A percentile compares a stretch with the other conserved stretches of the same genome.
Evolutionary conservation across 192 early-diverging fungal species (phyloP).

Genomic region (Linnemannia hyalina): DNA sequence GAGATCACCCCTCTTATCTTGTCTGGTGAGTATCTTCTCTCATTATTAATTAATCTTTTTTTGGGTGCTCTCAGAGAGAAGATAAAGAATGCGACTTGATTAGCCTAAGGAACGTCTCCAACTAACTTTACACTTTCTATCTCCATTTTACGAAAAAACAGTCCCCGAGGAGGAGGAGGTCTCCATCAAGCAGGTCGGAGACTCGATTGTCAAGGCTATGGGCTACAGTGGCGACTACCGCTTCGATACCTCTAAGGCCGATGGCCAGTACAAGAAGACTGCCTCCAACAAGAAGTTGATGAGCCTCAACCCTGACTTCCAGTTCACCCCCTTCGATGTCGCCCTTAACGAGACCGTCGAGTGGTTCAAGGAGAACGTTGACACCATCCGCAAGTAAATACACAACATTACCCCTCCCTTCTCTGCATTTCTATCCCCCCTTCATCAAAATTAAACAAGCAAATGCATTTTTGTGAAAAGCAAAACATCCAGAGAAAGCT

Average conservation of each 20-base stretch:
- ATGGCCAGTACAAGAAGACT: conserved; percentile 90
- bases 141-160: conserved; percentile 34
- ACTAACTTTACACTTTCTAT: conserved; percentile 4
- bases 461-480: conserved; percentile 12
- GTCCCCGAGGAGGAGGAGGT: conserved; percentile 84
- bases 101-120: conserved; percentile 5
- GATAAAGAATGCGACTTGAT: neutral
- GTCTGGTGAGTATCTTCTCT: conserved; percentile 66
- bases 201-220: conserved; percentile 78
- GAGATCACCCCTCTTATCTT: conserved; percentile 86
- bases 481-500: neutral
- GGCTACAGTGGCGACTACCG: conserved; percentile 74
- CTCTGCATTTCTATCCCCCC: neutral
- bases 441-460: neutral
- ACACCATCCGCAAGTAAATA: conserved; percentile 70
- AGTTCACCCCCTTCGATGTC: conserved; percentile 83
- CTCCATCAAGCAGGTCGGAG: conserved; percentile 82
- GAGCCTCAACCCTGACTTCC: conserved; percentile 77
- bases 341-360: conserved; percentile 77
- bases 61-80: neutral
- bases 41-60: conserved; percentile 7
- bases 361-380: conserved; percentile 82
- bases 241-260: conserved; percentile 80
- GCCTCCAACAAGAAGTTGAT: conserved; percentile 84
- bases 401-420: neutral